Evolutionary conservation across 1,139 yeast genomes (phyloP).

Genomic region (Geotrichum europaeum): DNA sequence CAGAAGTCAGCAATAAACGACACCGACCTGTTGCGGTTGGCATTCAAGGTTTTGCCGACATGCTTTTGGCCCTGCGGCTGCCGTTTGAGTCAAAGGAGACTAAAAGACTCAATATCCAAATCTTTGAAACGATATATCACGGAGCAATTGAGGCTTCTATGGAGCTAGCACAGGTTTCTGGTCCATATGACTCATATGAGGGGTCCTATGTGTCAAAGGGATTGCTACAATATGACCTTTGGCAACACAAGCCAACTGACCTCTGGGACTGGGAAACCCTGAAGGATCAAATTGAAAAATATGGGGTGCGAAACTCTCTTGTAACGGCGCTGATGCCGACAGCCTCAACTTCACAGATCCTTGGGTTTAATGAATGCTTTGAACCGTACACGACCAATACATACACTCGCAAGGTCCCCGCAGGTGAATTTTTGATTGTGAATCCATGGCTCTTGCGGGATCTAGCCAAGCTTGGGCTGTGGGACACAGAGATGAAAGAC

Average conservation of each 20-base stretch:
- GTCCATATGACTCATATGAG: slow-evolving; percentile 52
- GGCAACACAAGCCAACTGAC: slow-evolving; percentile 56
- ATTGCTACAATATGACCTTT: slow-evolving; percentile 60
- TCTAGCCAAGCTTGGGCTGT: slow-evolving; percentile 61
- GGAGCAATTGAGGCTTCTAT: slow-evolving; percentile 69
- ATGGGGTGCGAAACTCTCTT: slow-evolving; percentile 67
- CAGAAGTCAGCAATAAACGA: slow-evolving; percentile 53
- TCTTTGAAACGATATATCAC: slow-evolving; percentile 78
- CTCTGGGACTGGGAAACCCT: slow-evolving; percentile 59
- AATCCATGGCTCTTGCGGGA: slow-evolving; percentile 66
- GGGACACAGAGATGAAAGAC: slow-evolving; percentile 65
- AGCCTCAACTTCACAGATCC: slow-evolving; percentile 77
- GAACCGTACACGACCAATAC: slow-evolving; percentile 80
- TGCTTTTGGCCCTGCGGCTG: slow-evolving; percentile 54
- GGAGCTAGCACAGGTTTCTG: slow-evolving; percentile 54
- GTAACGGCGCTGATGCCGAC: slow-evolving; percentile 84
- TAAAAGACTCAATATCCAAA: slow-evolving; percentile 52
- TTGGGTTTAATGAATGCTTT: slow-evolving; percentile 74
- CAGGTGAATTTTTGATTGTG: slow-evolving; percentile 75
- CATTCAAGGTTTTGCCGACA: slow-evolving; percentile 75
- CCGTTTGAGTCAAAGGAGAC: slow-evolving; percentile 67
- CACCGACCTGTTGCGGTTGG: slow-evolving; percentile 77
- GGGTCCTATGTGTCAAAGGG: slow-evolving; percentile 75
- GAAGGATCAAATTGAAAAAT: slow-evolving; percentile 44
- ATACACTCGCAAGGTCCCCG: slow-evolving; percentile 65